Base-by-base conservation (phyloP, 345 rosid species). In the Iberis pinnata region DNA sequence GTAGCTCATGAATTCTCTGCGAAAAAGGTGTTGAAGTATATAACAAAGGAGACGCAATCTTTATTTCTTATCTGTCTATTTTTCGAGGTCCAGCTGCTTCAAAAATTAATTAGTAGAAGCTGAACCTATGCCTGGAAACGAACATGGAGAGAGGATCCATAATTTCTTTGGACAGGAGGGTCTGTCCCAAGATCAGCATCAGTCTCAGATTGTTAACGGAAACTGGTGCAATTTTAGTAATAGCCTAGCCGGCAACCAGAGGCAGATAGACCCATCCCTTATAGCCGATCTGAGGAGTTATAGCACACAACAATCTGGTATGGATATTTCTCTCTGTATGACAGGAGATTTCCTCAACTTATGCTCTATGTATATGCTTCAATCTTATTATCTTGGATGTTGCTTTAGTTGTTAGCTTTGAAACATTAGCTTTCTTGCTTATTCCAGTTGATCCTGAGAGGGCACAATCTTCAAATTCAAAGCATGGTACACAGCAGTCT, bases 51-150 rank as follows among this genome's bases (percentile, higher is more conserved):
- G 29, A 45, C 70, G 40, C 36, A 43, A 37, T 26, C 53, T 52
- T 63, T 53, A 60, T 31, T 29, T 51, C 2, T 54, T 48, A 26
- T 27, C 58, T 66, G 42, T 46, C 60, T 64, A 4, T 55, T 61
- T 57, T 67, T 46, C 18, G 10, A 41, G 22, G 60, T 47, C 58
- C 53, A 71, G 47, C 56, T 61, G 66, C 50, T 38, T 62, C 65
- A 35, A 61, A 69, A 62, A 53, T 52, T 29, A 52, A 18, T 63
- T 58, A 60, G 45, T 50, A 26, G 63, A 66, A 55, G 70, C 60
- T 43, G 71, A 71, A 79, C 79, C 94, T 76, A 86, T 89, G 96
- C 88, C 97, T 84, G 97, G 94, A 66, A 84, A 89, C 84, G 87
- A 85, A 78, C 76, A 70, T 74, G 95, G 88, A 68, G 97, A 89